These are phyloP conservation scores for Neofusicoccum laricinum DNA, from an alignment of 2,329 filamentous ascomycete species.

Conservation along the genomic window DNA sequence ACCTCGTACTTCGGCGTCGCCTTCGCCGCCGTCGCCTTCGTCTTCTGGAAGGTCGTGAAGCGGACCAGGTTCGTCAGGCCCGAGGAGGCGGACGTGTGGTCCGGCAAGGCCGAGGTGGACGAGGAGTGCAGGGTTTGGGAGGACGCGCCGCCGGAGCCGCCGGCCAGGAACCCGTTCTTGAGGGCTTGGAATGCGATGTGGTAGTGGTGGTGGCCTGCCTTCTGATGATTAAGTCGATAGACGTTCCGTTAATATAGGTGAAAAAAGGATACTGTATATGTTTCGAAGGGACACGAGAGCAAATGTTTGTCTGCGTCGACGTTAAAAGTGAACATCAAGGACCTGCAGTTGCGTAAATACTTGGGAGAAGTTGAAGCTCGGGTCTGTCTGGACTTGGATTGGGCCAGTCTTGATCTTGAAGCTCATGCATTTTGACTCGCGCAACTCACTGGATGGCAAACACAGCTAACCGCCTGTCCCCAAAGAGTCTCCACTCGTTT, in stretches of 20 bases:
- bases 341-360: too few species aligned
- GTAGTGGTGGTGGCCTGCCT: neutral
- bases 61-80: conserved; percentile 26
- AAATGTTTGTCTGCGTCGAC: too few species aligned
- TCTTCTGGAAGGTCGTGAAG: conserved; percentile 30
- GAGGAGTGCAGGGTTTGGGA: conserved; percentile 8
- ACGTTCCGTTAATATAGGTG: neutral
- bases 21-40: conserved; percentile 22
- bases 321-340: too few species aligned
- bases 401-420: too few species aligned
- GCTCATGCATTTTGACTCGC: too few species aligned
- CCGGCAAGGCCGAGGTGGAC: conserved; percentile 3
- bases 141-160: neutral
- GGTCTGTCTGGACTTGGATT: too few species aligned
- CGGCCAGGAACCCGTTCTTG: neutral
- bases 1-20: conserved; percentile 7
- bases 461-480: neutral
- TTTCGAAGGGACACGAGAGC: too few species aligned
- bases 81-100: conserved; percentile 3
- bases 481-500: neutral
- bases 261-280: too few species aligned
- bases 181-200: conserved; percentile 3
- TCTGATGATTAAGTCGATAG: too few species aligned
- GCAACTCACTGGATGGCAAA: too few species aligned
- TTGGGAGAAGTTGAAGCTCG: too few species aligned